A percentile compares a stretch with the other conserved stretches of the same genome.
These are phyloP conservation scores for Boletus rufocinnamomeus DNA, from an alignment of 768 basidiomycete species.

Conservation along the genomic window DNA sequence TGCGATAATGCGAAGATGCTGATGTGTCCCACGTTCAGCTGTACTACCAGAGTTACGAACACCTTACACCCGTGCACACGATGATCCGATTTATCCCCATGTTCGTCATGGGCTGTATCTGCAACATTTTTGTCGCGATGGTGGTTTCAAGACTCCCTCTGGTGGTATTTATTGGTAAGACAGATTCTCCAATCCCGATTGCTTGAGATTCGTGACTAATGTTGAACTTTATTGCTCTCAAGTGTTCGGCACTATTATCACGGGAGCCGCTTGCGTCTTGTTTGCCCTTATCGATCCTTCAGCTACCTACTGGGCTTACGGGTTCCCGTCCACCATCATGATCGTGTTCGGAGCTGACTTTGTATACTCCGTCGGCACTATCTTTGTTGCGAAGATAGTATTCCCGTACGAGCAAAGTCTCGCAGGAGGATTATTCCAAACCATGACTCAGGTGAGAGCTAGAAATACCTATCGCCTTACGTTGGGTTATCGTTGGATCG, in stretches of 20 bases:
- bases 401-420: slow-evolving; percentile 73
- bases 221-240: slow-evolving; percentile 3
- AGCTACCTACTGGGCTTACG: slow-evolving; percentile 70
- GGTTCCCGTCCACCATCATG: slow-evolving; percentile 66
- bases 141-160: slow-evolving; percentile 57
- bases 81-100: slow-evolving; percentile 73
- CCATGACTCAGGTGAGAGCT: slow-evolving; percentile 63
- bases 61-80: slow-evolving; percentile 55
- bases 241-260: slow-evolving; percentile 59
- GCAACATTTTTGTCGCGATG: slow-evolving; percentile 66
- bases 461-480: neutral
- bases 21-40: slow-evolving; percentile 40
- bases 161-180: slow-evolving; percentile 56
- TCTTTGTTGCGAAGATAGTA: slow-evolving; percentile 72
- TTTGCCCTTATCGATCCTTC: slow-evolving; percentile 66
- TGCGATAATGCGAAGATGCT: neutral
- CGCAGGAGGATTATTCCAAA: slow-evolving; percentile 75
- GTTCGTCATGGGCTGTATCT: slow-evolving; percentile 62
- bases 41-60: slow-evolving; percentile 69
- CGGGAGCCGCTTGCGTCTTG: slow-evolving; percentile 57
- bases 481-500: neutral
- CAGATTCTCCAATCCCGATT: too few species aligned
- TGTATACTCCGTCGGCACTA: slow-evolving; percentile 68
- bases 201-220: neutral
- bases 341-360: slow-evolving; percentile 79